Conservation (phyloP, 257 asterid species). For the Fraxinus pennsylvanica region DNA sequence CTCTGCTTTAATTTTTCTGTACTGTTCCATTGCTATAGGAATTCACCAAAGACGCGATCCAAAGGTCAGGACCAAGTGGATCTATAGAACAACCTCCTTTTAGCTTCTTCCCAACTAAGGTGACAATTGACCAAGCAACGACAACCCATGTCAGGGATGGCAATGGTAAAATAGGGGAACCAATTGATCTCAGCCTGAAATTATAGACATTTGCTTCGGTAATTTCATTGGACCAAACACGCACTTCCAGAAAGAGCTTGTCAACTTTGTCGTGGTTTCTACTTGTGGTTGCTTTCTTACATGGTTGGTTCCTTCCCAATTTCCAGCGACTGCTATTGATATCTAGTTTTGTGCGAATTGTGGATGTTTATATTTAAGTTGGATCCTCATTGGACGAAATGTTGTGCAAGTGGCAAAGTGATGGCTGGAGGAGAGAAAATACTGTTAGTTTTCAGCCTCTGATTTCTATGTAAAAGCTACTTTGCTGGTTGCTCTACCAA, state of each 20-base stretch:
- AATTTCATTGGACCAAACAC: background rate
- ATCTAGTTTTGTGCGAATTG: no score
- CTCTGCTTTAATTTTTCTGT: no score
- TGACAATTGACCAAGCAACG: slow-evolving; percentile 32
- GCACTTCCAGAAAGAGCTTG: background rate
- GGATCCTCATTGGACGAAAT: no score
- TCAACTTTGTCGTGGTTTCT: background rate
- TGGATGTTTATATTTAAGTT: no score
- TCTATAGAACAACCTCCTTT: slow-evolving; percentile 33
- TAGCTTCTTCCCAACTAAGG: slow-evolving; percentile 62
- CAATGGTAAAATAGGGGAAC: slow-evolving; percentile 43
- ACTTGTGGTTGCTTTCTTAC: background rate
- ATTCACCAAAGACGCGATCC: slow-evolving; percentile 25
- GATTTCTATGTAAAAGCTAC: background rate
- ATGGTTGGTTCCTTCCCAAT: background rate
- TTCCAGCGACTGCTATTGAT: background rate
- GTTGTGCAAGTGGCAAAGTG: background rate
- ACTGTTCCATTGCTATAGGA: slow-evolving; percentile 37
- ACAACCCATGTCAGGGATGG: slow-evolving; percentile 29
- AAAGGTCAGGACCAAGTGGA: background rate
- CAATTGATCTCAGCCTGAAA: slow-evolving; percentile 71
- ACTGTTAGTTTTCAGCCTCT: background rate
- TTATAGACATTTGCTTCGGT: slow-evolving; percentile 37
- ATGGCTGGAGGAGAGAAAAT: background rate
- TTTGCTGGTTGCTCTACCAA: slow-evolving; percentile 17